A percentile compares a stretch with the other conserved stretches of the same genome.
These are phyloP conservation scores for Exophiala dermatitidis DNA, from an alignment of 2,329 filamentous ascomycete genomes.

Conservation along the genomic window DNA sequence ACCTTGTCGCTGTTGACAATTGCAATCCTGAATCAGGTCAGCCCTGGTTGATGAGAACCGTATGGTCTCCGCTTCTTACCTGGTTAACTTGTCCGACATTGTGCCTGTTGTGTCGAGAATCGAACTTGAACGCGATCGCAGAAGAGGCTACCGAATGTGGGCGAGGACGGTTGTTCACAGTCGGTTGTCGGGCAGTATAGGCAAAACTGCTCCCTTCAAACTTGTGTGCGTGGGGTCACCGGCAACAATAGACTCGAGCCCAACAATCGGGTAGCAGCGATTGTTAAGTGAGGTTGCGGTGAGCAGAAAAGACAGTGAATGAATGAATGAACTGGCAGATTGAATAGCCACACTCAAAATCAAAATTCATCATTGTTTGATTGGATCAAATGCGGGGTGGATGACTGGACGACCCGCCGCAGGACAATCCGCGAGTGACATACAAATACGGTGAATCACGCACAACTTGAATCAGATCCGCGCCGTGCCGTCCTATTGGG, in stretches of 20 bases:
- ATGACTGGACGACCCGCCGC: not conserved
- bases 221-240: constrained; percentile 9
- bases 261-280: constrained; percentile 12
- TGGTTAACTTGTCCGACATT: constrained; percentile 92
- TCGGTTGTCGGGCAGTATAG: not conserved
- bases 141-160: constrained; percentile 1
- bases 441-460: too few relatives aligned
- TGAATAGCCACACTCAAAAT: constrained; percentile 9
- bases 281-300: constrained; percentile 13
- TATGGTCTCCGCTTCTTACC: constrained; percentile 53
- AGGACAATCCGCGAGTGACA: not conserved
- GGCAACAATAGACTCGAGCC: constrained; percentile 8
- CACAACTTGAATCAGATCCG: too few relatives aligned
- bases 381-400: constrained; percentile 8
- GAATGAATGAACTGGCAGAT: constrained; percentile 4
- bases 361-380: constrained; percentile 14
- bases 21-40: constrained; percentile 63
- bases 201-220: not conserved
- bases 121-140: not conserved
- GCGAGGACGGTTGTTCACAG: not conserved
- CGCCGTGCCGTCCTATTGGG: too few relatives aligned
- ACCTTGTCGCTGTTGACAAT: constrained; percentile 96
- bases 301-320: constrained; percentile 8
- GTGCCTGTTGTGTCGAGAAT: constrained; percentile 31
- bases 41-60: not conserved